Evolutionary conservation across 352 stramenopile species (phyloP), one percentile per base, ranked within the genome.

Genomic region (Globisporangium mamillatum): DNA sequence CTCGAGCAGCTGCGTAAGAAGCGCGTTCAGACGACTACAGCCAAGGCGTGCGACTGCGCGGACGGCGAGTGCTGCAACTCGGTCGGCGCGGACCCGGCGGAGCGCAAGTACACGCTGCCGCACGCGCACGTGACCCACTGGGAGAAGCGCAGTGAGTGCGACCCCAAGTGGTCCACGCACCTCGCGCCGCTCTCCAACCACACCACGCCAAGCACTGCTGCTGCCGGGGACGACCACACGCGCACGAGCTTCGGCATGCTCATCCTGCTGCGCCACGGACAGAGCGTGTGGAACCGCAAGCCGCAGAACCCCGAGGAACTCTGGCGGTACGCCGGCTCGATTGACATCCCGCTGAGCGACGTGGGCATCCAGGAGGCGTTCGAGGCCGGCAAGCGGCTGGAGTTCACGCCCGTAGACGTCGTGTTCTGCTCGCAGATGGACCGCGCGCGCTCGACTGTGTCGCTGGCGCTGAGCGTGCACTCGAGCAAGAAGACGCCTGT

Each of bases 401-500:
- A 93, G 68, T 84, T 88, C 67, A 86, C 86, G 66, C 87, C 84
- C 12, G 85, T 94, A 58, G 87, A 94, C 70, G 67, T 94, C 36
- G 87, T 94, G 27, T 94, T 94, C 69, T 93, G 85, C 75, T 94
- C 87, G 46, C 83, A 94, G 61, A 91, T 93, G 87, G 87, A 94
- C 63, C 87, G 87, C 46, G 87, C 87, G 44, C 82, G 85, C 41
- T 81, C 84, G 22, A 94, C 87, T 25, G 78, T 94, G 67, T 89
- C 84, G 62, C 74, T 94, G 29, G 86, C 86, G 61, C 76, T 94
- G 8, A 93, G 84, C 66, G 79, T 92, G 29, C 86, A 94, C 69
- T 85, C 84, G 20, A 94, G 86, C 70, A 89, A 85, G 69, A 92
- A 92, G 74, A 94, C 86, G 10, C 86, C 86, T 0, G 82, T 94